Percentiles rank a stretch among this genome's conserved stretches.
Conservation (phyloP, 345 rosid species). For the Aquilaria sinensis region DNA sequence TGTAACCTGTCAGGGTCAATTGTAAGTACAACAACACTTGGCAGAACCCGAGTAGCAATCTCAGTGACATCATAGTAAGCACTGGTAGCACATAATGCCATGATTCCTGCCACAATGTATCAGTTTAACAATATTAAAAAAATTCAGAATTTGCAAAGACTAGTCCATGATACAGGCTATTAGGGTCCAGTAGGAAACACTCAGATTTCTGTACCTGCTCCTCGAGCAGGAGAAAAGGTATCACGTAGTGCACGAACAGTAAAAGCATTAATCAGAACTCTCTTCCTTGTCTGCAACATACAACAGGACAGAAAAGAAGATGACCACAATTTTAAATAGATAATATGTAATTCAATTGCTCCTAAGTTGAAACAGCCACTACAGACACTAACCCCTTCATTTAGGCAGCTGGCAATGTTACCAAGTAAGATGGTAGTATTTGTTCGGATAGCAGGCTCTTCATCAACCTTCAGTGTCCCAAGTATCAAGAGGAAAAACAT, state of each 20-base stretch:
- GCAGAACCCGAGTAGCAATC: constrained; percentile 92
- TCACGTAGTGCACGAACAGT: constrained; percentile 98
- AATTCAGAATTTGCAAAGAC: not conserved
- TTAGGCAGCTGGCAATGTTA: constrained; percentile 79
- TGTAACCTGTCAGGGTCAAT: constrained; percentile 90
- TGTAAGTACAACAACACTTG: constrained; percentile 78
- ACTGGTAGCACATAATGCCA: constrained; percentile 96
- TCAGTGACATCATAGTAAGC: constrained; percentile 79
- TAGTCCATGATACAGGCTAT: not conserved
- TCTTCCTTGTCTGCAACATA: constrained; percentile 73
- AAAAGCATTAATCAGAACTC: constrained; percentile 97
- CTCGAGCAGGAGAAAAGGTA: constrained; percentile 96
- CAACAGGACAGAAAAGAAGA: constrained; percentile 9
- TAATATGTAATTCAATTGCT: constrained; percentile 2
- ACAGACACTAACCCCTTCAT: constrained; percentile 74
- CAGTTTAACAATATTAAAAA: constrained; percentile 5
- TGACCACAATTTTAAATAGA: constrained; percentile 10
- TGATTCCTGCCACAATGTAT: constrained; percentile 52
- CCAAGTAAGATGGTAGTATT: constrained; percentile 98
- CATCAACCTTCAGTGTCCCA: constrained; percentile 70
- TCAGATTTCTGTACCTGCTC: constrained; percentile 65
- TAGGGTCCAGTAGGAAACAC: not conserved
- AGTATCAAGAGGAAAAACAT: constrained; percentile 1
- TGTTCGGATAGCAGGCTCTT: constrained; percentile 97
- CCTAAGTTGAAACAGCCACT: constrained; percentile 6